These are phyloP conservation scores for Pleurotus eryngii DNA, from an alignment of 768 basidiomycete species.

Conservation along the genomic window DNA sequence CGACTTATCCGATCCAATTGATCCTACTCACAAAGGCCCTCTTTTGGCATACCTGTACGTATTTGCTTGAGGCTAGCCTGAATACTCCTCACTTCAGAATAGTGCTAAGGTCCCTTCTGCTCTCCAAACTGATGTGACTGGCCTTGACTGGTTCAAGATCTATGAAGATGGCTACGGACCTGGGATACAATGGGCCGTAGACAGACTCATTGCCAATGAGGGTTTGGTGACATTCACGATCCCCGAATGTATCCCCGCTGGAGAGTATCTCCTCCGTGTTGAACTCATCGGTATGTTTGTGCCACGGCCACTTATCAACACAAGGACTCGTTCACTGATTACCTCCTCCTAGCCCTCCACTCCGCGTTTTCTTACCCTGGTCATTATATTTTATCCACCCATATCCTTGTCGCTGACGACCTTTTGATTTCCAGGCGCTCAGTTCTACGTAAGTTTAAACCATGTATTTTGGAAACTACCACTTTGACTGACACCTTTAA, in stretches of 20 bases:
- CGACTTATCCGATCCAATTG: constrained; percentile 46
- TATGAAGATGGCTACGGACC: constrained; percentile 31
- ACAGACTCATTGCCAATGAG: constrained; percentile 35
- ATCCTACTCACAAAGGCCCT: constrained; percentile 50
- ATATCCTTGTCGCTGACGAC: not conserved
- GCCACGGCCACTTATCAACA: not conserved
- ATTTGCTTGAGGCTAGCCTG: not conserved
- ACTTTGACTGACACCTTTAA: too few species aligned
- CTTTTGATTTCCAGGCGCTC: not conserved
- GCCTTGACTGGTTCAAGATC: constrained; percentile 45
- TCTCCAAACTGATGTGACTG: constrained; percentile 28
- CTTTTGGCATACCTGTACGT: constrained; percentile 48
- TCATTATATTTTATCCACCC: not conserved
- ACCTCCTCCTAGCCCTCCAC: not conserved
- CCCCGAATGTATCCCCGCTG: constrained; percentile 13
- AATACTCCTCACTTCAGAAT: constrained; percentile 1
- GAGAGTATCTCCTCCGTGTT: constrained; percentile 11
- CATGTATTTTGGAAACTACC: not conserved
- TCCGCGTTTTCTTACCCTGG: constrained; percentile 1
- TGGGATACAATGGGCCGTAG: constrained; percentile 34
- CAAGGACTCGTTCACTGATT: not conserved
- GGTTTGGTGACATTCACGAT: constrained; percentile 37
- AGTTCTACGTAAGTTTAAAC: not conserved
- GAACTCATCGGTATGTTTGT: constrained; percentile 1
- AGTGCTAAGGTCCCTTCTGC: constrained; percentile 37